Base-by-base conservation (phyloP, 805 yeast genomes). In the Priceomyces medius region DNA sequence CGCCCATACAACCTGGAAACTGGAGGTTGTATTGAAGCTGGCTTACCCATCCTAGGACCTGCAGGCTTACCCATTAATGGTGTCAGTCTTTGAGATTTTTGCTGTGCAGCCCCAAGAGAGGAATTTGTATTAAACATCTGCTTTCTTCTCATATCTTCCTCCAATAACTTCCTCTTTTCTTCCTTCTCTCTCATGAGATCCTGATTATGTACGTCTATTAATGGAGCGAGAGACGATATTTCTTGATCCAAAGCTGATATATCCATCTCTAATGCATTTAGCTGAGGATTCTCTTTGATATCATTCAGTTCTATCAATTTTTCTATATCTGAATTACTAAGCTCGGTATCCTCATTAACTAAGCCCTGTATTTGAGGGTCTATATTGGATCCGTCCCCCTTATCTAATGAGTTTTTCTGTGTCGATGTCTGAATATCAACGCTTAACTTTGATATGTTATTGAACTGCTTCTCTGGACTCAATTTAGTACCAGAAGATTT, bases 21-120 rank as follows among this genome's bases (percentile, higher is more conserved):
- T 2, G 74, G 72, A 7, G 75, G 75, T 45, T 69, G 75, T 14
- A 70, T 68, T 14, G 72, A 59, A 14, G 75, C 75, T 4, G 72
- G 71, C 41, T 67, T 68, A 3, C 75, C 75, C 74, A 70, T 69
- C 40, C 71, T 52, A 7, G 74, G 73, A 3, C 46, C 37, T 2
- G 61, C 59, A 5, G 64, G 61, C 34, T 60, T 63, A 1, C 69
- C 69, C 63, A 61, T 61, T 2, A 62, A 43, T 3, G 66, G 66
- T 20, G 54, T 44, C 7, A 53, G 39, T 12, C 57, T 47, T 7
- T 37, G 43, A 16, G 37, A 43, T 21, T 38, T 41, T 7, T 35
- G 41, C 12, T 38, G 34, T 2, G 20, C 12, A 12, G 19, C 8
- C 4, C 26, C 21, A 3, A 20, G 5, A n/a, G 20, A 21, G 3